Evolutionary conservation across 306 rosid species (phyloP).

Genomic region (Vachellia collinsii): DNA sequence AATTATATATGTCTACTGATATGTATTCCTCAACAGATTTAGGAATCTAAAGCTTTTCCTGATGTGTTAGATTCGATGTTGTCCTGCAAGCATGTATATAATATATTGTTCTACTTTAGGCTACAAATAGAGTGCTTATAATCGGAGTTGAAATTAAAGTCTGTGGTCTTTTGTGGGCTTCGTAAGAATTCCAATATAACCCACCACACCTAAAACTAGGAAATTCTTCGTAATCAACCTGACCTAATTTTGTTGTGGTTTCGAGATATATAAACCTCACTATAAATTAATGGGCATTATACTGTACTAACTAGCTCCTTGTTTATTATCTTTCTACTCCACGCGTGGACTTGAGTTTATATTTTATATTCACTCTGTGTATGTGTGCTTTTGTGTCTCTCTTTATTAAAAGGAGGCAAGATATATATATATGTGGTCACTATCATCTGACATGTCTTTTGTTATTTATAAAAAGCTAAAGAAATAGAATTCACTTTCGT

Average conservation of each 20-base stretch:
- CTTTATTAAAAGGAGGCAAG: background rate
- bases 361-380: background rate
- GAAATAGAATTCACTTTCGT: background rate
- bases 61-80: background rate
- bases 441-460: background rate
- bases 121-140: slow-evolving; percentile 44
- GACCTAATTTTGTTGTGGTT: slow-evolving; percentile 23
- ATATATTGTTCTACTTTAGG: slow-evolving; percentile 41
- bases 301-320: background rate
- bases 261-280: background rate
- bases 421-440: background rate
- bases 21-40: background rate
- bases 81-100: background rate
- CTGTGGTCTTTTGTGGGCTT: slow-evolving; percentile 41
- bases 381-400: background rate
- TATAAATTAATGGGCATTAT: background rate
- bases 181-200: slow-evolving; percentile 45
- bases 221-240: background rate
- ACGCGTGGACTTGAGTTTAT: background rate
- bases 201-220: background rate
- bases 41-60: background rate
- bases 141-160: slow-evolving; percentile 11
- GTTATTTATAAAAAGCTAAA: background rate
- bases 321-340: background rate
- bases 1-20: no score